Conservation (phyloP, 352 stramenopile genomes). For the Phytophthora ramorum region DNA sequence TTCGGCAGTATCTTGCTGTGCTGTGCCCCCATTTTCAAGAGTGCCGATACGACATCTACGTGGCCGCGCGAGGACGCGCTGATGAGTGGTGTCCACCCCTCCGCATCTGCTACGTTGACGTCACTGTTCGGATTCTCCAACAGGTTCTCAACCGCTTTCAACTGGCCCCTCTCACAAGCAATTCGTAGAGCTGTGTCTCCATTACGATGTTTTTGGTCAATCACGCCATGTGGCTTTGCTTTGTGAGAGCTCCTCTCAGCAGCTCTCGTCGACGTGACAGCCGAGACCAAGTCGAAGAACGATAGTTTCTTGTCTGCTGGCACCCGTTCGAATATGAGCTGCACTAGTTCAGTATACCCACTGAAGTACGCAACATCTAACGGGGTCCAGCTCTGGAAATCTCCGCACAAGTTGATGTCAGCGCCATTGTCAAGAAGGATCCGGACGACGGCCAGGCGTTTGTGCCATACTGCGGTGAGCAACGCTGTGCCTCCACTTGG, state of each 20-base stretch:
- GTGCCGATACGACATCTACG: conserved; percentile 4
- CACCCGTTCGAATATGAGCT: conserved; percentile 23
- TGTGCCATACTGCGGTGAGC: conserved; percentile 19
- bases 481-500: conserved; percentile 19
- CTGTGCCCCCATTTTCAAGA: conserved; percentile 6
- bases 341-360: conserved; percentile 25
- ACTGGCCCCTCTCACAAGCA: conserved; percentile 17
- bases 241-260: background rate
- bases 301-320: background rate
- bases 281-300: conserved; percentile 1
- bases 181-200: conserved; percentile 28
- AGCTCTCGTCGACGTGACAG: background rate
- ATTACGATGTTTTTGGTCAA: conserved; percentile 31
- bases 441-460: conserved; percentile 17
- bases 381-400: conserved; percentile 25
- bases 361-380: conserved; percentile 28
- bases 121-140: conserved; percentile 19
- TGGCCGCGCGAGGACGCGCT: conserved; percentile 5
- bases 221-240: background rate
- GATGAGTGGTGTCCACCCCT: conserved; percentile 16
- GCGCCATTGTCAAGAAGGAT: conserved; percentile 26
- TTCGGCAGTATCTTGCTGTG: conserved; percentile 3
- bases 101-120: conserved; percentile 12
- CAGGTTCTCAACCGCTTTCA: conserved; percentile 14
- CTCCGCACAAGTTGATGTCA: conserved; percentile 21